A percentile compares a stretch with the other conserved stretches of the same genome.
phyloP scores from a whole-genome alignment of 176 grass and related monocot genomes.

The Bothriochloa decipiens region DNA sequence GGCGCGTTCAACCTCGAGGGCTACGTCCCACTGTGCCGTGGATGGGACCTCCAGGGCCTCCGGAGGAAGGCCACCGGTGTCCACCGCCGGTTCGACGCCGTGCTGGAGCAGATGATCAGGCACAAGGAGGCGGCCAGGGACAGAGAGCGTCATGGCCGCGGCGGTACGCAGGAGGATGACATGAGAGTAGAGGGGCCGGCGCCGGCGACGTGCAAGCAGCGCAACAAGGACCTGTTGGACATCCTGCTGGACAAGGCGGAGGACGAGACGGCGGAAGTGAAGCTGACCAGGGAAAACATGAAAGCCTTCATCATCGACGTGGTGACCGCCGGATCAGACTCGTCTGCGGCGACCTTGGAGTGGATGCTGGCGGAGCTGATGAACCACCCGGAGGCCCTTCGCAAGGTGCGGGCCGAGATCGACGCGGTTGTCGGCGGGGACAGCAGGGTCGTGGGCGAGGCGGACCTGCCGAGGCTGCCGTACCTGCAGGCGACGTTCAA shows the following conservation, averaged over 20 bases:
- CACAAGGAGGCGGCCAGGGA: constrained; percentile 51
- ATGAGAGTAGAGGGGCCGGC: background rate
- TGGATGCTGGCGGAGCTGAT: constrained; percentile 81
- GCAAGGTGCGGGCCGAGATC: constrained; percentile 54
- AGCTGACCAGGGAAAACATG: constrained; percentile 69
- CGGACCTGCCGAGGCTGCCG: constrained; percentile 59
- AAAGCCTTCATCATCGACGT: constrained; percentile 84
- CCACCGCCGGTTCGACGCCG: constrained; percentile 55
- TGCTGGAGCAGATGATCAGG: constrained; percentile 65
- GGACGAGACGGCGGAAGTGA: constrained; percentile 55
- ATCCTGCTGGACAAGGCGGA: constrained; percentile 67
- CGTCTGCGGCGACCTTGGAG: constrained; percentile 64
- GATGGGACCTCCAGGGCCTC: constrained; percentile 73
- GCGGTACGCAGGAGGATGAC: background rate
- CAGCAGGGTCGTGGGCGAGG: constrained; percentile 53
- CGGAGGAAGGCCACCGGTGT: constrained; percentile 44
- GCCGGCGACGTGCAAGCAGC: background rate
- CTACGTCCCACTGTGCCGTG: constrained; percentile 61
- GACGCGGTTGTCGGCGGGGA: constrained; percentile 52
- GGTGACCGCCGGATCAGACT: constrained; percentile 53
- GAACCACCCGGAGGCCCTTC: constrained; percentile 56
- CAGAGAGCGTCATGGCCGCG: background rate
- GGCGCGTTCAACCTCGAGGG: constrained; percentile 66
- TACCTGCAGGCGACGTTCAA: constrained; percentile 71
- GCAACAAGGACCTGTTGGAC: constrained; percentile 64